Evolutionary conservation across 2,329 filamentous ascomycete species (phyloP).

Genomic region (Aureobasidium subglaciale): DNA sequence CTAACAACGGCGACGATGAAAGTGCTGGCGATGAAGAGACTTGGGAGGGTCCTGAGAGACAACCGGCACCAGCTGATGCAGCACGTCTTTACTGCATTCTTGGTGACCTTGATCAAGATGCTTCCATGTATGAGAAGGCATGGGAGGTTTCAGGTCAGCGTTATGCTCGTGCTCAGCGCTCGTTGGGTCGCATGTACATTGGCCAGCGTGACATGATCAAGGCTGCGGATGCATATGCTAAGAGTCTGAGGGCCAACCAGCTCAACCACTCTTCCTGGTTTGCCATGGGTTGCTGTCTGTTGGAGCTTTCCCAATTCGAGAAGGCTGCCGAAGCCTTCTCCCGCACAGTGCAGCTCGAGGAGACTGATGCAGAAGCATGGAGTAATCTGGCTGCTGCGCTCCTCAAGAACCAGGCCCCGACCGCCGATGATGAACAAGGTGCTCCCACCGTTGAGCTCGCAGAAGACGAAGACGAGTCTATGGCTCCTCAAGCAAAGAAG

Average conservation of each 20-base stretch:
- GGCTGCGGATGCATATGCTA: constrained; percentile 69
- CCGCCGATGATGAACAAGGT: constrained; percentile 9
- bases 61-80: constrained; percentile 70
- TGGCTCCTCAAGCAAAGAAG: constrained; percentile 19
- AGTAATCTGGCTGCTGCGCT: constrained; percentile 86
- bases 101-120: constrained; percentile 75
- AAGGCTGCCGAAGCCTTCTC: constrained; percentile 79
- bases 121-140: constrained; percentile 70
- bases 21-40: constrained; percentile 33
- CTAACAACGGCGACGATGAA: constrained; percentile 34
- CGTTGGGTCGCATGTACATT: constrained; percentile 73
- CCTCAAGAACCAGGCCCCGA: constrained; percentile 33
- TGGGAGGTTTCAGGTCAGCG: constrained; percentile 78
- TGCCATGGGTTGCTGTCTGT: constrained; percentile 77
- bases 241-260: constrained; percentile 71
- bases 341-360: constrained; percentile 75
- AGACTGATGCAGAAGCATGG: constrained; percentile 87
- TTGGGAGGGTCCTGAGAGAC: constrained; percentile 61
- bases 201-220: constrained; percentile 57
- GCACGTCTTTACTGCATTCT: constrained; percentile 88
- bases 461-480: constrained; percentile 32
- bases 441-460: not conserved
- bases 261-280: constrained; percentile 83
- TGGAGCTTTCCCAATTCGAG: constrained; percentile 69
- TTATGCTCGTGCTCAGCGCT: constrained; percentile 81